Evolutionary conservation across 1,139 yeast species (phyloP).

Genomic region (Eremothecium sinecaudum): DNA sequence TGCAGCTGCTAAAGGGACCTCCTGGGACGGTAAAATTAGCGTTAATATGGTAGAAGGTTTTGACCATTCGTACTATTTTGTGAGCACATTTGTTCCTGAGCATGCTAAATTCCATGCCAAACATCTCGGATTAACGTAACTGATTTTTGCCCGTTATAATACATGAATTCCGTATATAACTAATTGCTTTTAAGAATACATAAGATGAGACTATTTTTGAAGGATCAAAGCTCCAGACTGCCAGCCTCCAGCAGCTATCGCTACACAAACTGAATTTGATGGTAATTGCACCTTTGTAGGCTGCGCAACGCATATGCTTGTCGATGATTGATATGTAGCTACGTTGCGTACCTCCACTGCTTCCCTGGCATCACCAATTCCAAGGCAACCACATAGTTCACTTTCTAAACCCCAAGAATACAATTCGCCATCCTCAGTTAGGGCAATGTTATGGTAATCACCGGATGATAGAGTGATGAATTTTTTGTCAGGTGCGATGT

Average conservation of each 20-base stretch:
- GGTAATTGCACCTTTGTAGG: slow-evolving; percentile 39
- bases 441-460: slow-evolving; percentile 63
- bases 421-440: slow-evolving; percentile 50
- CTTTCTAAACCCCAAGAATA: slow-evolving; percentile 66
- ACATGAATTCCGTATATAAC: no score
- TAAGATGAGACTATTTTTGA: slow-evolving; percentile 9
- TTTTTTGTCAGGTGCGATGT: slow-evolving; percentile 34
- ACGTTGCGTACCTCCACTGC: slow-evolving; percentile 25
- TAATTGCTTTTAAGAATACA: neutral
- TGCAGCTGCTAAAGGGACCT: slow-evolving; percentile 52
- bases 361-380: slow-evolving; percentile 43
- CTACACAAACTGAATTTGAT: slow-evolving; percentile 35
- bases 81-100: slow-evolving; percentile 69
- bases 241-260: slow-evolving; percentile 73
- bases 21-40: slow-evolving; percentile 52
- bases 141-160: no score
- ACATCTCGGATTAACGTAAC: slow-evolving; percentile 46
- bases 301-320: slow-evolving; percentile 35
- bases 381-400: slow-evolving; percentile 57
- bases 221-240: slow-evolving; percentile 55
- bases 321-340: slow-evolving; percentile 29
- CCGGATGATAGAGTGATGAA: slow-evolving; percentile 58
- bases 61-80: slow-evolving; percentile 85
- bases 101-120: slow-evolving; percentile 87
- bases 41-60: slow-evolving; percentile 68